phyloP scores from a whole-genome alignment of 2,329 filamentous ascomycete genomes.

The Pleomassaria siparia region DNA sequence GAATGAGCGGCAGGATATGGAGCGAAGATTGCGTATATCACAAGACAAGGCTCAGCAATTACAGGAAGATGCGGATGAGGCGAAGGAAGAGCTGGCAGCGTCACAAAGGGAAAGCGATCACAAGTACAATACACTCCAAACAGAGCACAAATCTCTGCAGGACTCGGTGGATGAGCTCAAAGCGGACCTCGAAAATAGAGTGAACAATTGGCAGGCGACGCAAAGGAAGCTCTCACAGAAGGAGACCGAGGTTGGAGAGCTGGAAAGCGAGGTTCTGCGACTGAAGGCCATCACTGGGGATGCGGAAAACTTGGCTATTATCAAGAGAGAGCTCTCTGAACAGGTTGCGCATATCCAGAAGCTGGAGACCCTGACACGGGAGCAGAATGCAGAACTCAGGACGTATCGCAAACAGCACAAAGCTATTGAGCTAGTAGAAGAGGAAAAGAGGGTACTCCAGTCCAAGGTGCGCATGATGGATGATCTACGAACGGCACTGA shows the following conservation, averaged over 20 bases:
- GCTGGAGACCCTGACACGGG: conserved; percentile 77
- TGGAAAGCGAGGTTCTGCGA: conserved; percentile 82
- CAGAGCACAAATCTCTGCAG: conserved; percentile 60
- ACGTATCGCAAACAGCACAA: conserved; percentile 79
- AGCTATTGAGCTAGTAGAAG: conserved; percentile 90
- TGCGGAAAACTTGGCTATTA: conserved; percentile 78
- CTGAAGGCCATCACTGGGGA: conserved; percentile 87
- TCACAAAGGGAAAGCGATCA: conserved; percentile 67
- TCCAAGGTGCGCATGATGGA: conserved; percentile 75
- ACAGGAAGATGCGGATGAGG: conserved; percentile 82
- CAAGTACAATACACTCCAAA: conserved; percentile 61
- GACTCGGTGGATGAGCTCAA: conserved; percentile 62
- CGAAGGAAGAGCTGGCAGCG: conserved; percentile 71
- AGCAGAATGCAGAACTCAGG: conserved; percentile 77
- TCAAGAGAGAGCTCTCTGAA: conserved; percentile 85
- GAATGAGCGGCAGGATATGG: conserved; percentile 58
- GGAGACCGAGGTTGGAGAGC: conserved; percentile 68
- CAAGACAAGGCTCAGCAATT: conserved; percentile 73
- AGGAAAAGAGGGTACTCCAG: conserved; percentile 85
- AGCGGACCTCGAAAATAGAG: conserved; percentile 59
- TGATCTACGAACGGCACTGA: conserved; percentile 71
- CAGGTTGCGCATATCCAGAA: conserved; percentile 89
- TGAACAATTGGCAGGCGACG: conserved; percentile 58
- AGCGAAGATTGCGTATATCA: conserved; percentile 56
- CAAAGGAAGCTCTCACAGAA: conserved; percentile 69